A percentile compares a stretch with the other conserved stretches of the same genome.
phyloP scores from a whole-genome alignment of 345 rosid species.

The Pseudoturritis turrita region DNA sequence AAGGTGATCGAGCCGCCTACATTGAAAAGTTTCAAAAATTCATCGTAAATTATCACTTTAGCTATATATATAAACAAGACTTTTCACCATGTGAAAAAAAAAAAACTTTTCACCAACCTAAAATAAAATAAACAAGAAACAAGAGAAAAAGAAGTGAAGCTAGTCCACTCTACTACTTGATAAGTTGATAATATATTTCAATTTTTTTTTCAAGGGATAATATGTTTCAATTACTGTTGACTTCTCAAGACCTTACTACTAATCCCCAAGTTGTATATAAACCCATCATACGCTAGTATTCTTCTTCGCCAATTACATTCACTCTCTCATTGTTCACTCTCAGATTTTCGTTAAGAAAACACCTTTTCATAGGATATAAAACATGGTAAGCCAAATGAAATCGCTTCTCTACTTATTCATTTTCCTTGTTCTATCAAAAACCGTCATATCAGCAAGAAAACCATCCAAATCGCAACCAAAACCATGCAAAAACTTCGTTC shows the following conservation, averaged over 20 bases:
- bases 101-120: constrained; percentile 14
- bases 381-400: constrained; percentile 18
- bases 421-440: constrained; percentile 14
- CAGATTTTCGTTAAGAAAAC: too few species aligned
- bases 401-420: constrained; percentile 2
- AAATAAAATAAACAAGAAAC: background rate
- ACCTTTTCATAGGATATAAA: background rate
- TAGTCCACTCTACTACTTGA: constrained; percentile 6
- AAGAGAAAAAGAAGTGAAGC: background rate
- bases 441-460: constrained; percentile 19
- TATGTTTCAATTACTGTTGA: too few species aligned
- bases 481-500: constrained; percentile 49
- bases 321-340: background rate
- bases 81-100: background rate
- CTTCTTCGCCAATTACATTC: background rate
- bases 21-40: constrained; percentile 9
- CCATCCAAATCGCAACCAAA: constrained; percentile 29
- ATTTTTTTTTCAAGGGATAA: too few species aligned
- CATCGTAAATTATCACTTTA: background rate
- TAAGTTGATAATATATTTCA: too few species aligned
- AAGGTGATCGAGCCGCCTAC: constrained; percentile 27
- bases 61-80: background rate
- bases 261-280: constrained; percentile 12
- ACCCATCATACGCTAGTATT: background rate
- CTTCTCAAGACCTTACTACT: background rate